Percentiles rank a stretch among this genome's conserved stretches.
Conservation (phyloP, 2,329 filamentous ascomycete genomes). For the Calonectria hawksworthii region DNA sequence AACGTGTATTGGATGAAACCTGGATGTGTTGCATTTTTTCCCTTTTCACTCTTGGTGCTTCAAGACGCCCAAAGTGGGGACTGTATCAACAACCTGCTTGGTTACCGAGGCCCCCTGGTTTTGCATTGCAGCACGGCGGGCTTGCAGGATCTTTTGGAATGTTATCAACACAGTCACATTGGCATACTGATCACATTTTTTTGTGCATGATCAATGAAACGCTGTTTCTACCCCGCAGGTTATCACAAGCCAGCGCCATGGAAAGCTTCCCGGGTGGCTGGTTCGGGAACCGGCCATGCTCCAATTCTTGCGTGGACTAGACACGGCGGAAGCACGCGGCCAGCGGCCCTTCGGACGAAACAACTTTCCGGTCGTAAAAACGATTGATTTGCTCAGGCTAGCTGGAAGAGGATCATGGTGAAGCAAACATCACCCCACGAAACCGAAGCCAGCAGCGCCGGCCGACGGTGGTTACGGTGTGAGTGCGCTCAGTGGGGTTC, state of each 20-base stretch:
- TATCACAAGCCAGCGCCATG: slow-evolving; percentile 12
- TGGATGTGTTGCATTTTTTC: slow-evolving; percentile 24
- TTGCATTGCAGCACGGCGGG: not conserved
- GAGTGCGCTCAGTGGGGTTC: slow-evolving; percentile 38
- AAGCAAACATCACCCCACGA: slow-evolving; percentile 45
- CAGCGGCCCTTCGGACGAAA: slow-evolving; percentile 19
- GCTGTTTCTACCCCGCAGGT: slow-evolving; percentile 34
- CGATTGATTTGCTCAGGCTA: slow-evolving; percentile 25
- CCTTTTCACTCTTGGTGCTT: slow-evolving; percentile 14
- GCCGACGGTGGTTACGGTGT: slow-evolving; percentile 44
- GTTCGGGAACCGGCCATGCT: slow-evolving; percentile 26
- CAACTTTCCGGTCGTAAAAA: slow-evolving; percentile 9
- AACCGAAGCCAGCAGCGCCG: slow-evolving; percentile 46
- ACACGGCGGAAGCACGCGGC: slow-evolving; percentile 26
- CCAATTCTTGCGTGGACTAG: slow-evolving; percentile 20
- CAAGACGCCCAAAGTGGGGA: slow-evolving; percentile 9
- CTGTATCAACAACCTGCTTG: slow-evolving; percentile 11
- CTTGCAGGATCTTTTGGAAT: slow-evolving; percentile 17
- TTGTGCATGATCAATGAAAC: slow-evolving; percentile 30
- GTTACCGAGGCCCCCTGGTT: slow-evolving; percentile 6
- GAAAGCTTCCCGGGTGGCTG: slow-evolving; percentile 25
- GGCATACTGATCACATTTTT: not conserved
- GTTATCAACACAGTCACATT: slow-evolving; percentile 1
- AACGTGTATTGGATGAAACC: slow-evolving; percentile 23
- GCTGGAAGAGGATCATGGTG: slow-evolving; percentile 40